Evolutionary conservation across 2,329 filamentous ascomycete genomes (phyloP), one percentile per base, ranked within the genome.

Genomic region (Colletotrichum lupini): DNA sequence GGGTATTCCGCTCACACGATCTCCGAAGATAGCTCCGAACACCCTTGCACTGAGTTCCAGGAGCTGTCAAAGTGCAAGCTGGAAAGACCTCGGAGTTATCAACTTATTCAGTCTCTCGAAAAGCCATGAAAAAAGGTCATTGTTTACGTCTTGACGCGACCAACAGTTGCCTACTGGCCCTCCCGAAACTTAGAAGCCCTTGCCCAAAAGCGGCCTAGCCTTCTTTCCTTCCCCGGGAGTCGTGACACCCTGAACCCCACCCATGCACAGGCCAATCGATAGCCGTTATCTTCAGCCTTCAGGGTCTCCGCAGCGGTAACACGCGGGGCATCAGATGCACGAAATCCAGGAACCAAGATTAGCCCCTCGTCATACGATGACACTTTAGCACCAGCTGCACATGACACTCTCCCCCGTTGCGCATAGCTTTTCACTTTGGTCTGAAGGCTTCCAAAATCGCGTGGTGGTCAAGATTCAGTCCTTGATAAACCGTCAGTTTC

Each of bases 21-120:
- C 70, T 73, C 70, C 60, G 70, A 70, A 35, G 55, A 53, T 66
- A 71, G 60, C 71, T 73, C 71, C 71, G 71, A 73, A 67, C 46
- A 60, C 42, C 32, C 28, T 55, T 12, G 46, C 3, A n/a, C 14
- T 7, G 7, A 8, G 12, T 9, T n/a, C 6, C n/a, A n/a, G 24
- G 1, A 8, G 6, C 19, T 11, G 6, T 16, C 9, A 28, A n/a
- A 14, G 32, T 9, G 8, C 9, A 14, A 7, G 14, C 2, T 26
- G n/a, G 5, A 7, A 8, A 37, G 32, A n/a, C 14, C 1, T 30
- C 28, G 28, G 52, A 55, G 22, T 37, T 4, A 22, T 9, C 6
- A n/a, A 12, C 16, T 14, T 9, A 2, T 5, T 3, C 11, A 4
- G 5, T 12, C 19, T 62, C 1, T 30, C 8, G 5, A 22, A 0